phyloP scores from a whole-genome alignment of 2,329 filamentous ascomycete species.

The Verticillium nubilum region DNA sequence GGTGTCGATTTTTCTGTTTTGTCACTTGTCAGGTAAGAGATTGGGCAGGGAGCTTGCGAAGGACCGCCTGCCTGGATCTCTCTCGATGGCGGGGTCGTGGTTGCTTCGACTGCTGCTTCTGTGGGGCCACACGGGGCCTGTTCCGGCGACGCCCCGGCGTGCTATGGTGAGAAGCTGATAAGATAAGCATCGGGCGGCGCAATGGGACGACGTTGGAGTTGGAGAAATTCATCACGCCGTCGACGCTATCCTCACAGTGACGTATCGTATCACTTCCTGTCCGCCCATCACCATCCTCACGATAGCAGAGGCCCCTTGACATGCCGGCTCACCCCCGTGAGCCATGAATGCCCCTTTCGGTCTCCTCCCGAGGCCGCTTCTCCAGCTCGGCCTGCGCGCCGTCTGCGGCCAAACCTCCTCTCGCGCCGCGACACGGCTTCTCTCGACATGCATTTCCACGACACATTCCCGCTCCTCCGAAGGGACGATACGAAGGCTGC shows the following conservation, averaged over 20 bases:
- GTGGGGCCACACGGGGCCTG: not conserved
- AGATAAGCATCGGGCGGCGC: not conserved
- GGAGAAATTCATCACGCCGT: not conserved
- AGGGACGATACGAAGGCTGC: too few species aligned
- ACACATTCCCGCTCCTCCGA: not conserved
- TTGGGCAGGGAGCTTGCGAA: not conserved
- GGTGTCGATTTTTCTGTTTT: not conserved
- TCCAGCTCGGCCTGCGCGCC: conserved; percentile 6
- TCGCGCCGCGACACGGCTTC: not conserved
- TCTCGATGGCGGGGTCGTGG: not conserved
- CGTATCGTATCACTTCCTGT: not conserved
- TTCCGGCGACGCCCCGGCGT: not conserved
- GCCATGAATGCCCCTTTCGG: conserved; percentile 11
- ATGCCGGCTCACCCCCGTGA: conserved; percentile 1
- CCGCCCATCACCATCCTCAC: not conserved
- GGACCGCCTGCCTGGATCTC: not conserved
- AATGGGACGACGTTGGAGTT: not conserved
- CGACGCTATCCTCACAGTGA: not conserved
- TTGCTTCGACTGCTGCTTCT: too few species aligned
- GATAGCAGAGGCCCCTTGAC: not conserved
- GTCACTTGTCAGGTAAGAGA: too few species aligned
- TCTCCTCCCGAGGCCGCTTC: conserved; percentile 9
- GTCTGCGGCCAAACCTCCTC: not conserved
- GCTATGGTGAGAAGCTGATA: not conserved
- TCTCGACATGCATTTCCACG: conserved; percentile 3